phyloP scores from a whole-genome alignment of 495 filamentous ascomycete species.

The Neurospora sp. region DNA sequence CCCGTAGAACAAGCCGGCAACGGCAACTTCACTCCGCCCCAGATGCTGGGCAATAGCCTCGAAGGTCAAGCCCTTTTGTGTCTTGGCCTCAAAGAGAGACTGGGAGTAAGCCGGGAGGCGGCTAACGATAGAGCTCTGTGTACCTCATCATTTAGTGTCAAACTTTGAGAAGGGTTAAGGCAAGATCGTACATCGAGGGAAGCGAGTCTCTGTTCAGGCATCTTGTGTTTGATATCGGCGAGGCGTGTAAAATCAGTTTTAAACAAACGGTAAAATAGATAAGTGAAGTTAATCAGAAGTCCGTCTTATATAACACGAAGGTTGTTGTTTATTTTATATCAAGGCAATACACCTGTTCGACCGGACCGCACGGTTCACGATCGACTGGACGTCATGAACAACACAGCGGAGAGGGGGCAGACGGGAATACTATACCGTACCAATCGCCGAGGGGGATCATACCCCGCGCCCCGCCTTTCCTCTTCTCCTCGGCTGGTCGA shows the following conservation, averaged over 20 bases:
- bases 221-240: slow-evolving; percentile 3
- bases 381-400: not conserved
- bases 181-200: slow-evolving; percentile 22
- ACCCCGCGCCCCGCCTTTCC: not conserved
- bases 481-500: not conserved
- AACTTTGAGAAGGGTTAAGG: not conserved
- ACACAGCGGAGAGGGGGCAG: not conserved
- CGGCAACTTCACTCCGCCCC: slow-evolving; percentile 79
- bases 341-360: not conserved
- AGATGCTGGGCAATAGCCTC: slow-evolving; percentile 67
- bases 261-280: not conserved
- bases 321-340: not conserved
- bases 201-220: slow-evolving; percentile 21
- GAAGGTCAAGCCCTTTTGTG: slow-evolving; percentile 63
- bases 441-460: not conserved
- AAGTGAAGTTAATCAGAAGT: not conserved
- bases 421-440: not conserved
- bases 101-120: slow-evolving; percentile 57
- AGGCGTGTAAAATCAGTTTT: not conserved
- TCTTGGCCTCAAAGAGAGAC: slow-evolving; percentile 80
- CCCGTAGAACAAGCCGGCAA: slow-evolving; percentile 92
- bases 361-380: not conserved
- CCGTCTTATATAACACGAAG: not conserved
- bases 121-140: slow-evolving; percentile 31
- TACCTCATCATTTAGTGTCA: slow-evolving; percentile 2